These are phyloP conservation scores for Torulaspora delbrueckii DNA, from an alignment of 805 yeast genomes.

Conservation along the genomic window DNA sequence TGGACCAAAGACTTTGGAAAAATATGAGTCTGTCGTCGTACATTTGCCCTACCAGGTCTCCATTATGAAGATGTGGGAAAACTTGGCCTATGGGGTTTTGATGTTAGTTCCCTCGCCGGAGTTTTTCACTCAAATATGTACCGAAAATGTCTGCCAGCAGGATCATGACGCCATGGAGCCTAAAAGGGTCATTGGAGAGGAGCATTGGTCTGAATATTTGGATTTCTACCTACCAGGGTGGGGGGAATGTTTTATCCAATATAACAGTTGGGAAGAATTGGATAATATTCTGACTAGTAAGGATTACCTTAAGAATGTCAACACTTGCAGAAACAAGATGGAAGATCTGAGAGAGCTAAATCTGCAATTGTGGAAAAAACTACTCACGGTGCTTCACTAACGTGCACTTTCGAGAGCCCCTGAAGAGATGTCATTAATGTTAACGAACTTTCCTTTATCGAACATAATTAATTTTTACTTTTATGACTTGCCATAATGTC, in stretches of 20 bases:
- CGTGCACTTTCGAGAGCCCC: background rate
- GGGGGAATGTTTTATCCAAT: constrained; percentile 11
- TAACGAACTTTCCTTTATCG: too few relatives aligned
- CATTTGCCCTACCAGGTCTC: constrained; percentile 16
- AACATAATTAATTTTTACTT: too few relatives aligned
- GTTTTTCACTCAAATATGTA: constrained; percentile 9
- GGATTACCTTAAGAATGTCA: constrained; percentile 6
- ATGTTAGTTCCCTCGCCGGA: constrained; percentile 11
- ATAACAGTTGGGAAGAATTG: constrained; percentile 9
- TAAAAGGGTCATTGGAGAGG: constrained; percentile 6
- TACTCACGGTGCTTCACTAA: background rate
- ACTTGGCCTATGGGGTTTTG: constrained; percentile 8
- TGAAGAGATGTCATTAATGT: background rate
- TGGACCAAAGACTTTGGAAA: constrained; percentile 13
- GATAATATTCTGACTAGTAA: constrained; percentile 2
- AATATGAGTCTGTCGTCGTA: constrained; percentile 9
- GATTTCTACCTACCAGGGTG: constrained; percentile 12
- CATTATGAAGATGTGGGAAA: constrained; percentile 16
- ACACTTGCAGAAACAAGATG: constrained; percentile 9
- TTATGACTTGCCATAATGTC: too few relatives aligned
- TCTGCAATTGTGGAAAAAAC: constrained; percentile 4
- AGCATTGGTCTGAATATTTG: constrained; percentile 4
- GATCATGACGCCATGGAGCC: background rate
- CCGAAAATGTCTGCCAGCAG: constrained; percentile 1
- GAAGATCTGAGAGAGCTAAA: constrained; percentile 4